phyloP scores from a whole-genome alignment of 2,329 filamentous ascomycete genomes.

The Xylaria sp. region DNA sequence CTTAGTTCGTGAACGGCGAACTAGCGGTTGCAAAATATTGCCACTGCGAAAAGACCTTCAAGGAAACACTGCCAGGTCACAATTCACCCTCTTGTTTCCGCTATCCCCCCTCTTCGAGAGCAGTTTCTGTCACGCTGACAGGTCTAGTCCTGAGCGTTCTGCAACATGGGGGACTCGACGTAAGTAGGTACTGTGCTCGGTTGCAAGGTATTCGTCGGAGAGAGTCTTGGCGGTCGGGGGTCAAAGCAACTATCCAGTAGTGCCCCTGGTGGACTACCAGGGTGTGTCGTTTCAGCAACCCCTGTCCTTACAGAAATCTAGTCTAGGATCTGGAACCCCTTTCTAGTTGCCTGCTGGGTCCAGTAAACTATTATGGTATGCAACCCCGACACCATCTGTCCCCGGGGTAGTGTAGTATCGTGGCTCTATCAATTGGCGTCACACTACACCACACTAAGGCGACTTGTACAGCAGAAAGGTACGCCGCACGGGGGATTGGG shows the following conservation, averaged over 20 bases:
- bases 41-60: background rate
- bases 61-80: conserved; percentile 6
- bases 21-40: background rate
- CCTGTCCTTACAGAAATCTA: conserved; percentile 47
- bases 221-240: conserved; percentile 35
- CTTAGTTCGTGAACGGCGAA: background rate
- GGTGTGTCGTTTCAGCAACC: conserved; percentile 48
- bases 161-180: conserved; percentile 19
- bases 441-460: conserved; percentile 14
- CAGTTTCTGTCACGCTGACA: conserved; percentile 35
- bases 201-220: conserved; percentile 28
- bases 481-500: conserved; percentile 19
- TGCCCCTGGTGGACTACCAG: conserved; percentile 41
- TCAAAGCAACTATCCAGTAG: conserved; percentile 29
- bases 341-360: conserved; percentile 36
- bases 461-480: conserved; percentile 1
- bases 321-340: conserved; percentile 42
- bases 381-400: conserved; percentile 40
- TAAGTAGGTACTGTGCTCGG: conserved; percentile 27
- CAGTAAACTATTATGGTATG: conserved; percentile 44
- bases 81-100: conserved; percentile 12
- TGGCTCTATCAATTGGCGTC: conserved; percentile 32
- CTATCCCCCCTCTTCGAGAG: conserved; percentile 13
- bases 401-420: conserved; percentile 34
- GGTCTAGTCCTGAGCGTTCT: conserved; percentile 14